Base-by-base conservation (phyloP, 2,329 filamentous ascomycete genomes). In the Lomentospora prolificans region DNA sequence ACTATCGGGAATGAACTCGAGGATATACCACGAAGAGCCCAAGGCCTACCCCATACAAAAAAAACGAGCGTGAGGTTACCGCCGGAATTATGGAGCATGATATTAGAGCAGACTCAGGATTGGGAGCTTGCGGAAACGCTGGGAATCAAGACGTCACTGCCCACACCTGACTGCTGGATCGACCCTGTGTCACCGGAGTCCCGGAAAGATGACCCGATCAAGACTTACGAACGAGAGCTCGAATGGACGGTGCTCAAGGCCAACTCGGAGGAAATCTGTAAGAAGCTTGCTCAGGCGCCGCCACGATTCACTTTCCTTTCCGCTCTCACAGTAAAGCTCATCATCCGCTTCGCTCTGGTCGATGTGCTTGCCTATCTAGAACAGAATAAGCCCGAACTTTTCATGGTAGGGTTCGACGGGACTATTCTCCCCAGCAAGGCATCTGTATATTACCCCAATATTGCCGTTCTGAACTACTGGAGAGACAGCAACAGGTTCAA, bases 401-500 rank as follows among this genome's bases (percentile, higher is more conserved):
- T 95, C 72, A 90, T 55, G 53, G 87, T 50, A 79, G 84, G 86
- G 2, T 94, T 91, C 28, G 91, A 91, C 65, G 88, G 89, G 50
- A 88, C 88, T 46, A 86, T 90, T 48, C 78, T 96, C 2, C 90
- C 91, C 0, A 91, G 89, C 61, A 94, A 94, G 66, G 90, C 90
- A 0, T 95, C 90, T 2, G 85, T 86, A 1, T 87, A 91, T 60
- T 96, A 94, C 66, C 89, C 89, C 50, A 86, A 89, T 53, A 84
- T 83, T 1, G 87, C 90, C 58, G 87, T 97, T 30, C 75, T 97
- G 7, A 88, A 94, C 60, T 96, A 91, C 81, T 97, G 92, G 92
- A 84, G 85, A 53, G 87, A 86, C 30, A 91, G 88, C 12, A 83
- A 85, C 0, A 89, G 85, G 10, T 92, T 96, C 60, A 91, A 92